phyloP scores from a whole-genome alignment of 805 yeast species.

The Ogataea nakhonphanomensis region DNA sequence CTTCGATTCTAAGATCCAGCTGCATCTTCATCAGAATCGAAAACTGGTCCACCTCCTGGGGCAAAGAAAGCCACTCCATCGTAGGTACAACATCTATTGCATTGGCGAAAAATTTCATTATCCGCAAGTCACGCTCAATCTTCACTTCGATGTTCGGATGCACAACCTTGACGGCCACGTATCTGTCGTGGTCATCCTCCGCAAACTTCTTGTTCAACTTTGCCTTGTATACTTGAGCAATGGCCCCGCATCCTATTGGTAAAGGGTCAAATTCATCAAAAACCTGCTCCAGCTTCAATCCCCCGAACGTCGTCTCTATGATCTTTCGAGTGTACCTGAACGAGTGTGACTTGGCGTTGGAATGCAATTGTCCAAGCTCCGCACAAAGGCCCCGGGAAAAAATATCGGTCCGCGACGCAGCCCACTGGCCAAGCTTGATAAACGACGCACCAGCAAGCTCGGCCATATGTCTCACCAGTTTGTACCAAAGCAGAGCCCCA shows the following conservation, averaged over 20 bases:
- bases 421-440: slow-evolving; percentile 96
- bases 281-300: slow-evolving; percentile 57
- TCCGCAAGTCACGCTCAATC: slow-evolving; percentile 75
- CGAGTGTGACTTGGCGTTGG: slow-evolving; percentile 76
- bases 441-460: slow-evolving; percentile 92
- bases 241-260: slow-evolving; percentile 97
- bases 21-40: slow-evolving; percentile 82
- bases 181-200: slow-evolving; percentile 39
- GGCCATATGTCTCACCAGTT: slow-evolving; percentile 56
- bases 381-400: slow-evolving; percentile 77
- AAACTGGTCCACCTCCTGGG: slow-evolving; percentile 90
- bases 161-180: slow-evolving; percentile 87
- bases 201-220: slow-evolving; percentile 47
- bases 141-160: slow-evolving; percentile 80
- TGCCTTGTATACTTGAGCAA: slow-evolving; percentile 91
- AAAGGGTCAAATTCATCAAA: slow-evolving; percentile 71
- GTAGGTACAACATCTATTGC: slow-evolving; percentile 75
- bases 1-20: slow-evolving; percentile 86
- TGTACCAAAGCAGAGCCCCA: slow-evolving; percentile 74
- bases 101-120: slow-evolving; percentile 79
- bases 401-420: slow-evolving; percentile 93
- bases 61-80: slow-evolving; percentile 96
- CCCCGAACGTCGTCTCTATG: slow-evolving; percentile 56
- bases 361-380: slow-evolving; percentile 73
- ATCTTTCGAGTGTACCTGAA: slow-evolving; percentile 55